Percentiles rank a stretch among this genome's conserved stretches.
Evolutionary conservation across 148 eudicot genomes (phyloP).

Genomic region (Limonium bicolor): DNA sequence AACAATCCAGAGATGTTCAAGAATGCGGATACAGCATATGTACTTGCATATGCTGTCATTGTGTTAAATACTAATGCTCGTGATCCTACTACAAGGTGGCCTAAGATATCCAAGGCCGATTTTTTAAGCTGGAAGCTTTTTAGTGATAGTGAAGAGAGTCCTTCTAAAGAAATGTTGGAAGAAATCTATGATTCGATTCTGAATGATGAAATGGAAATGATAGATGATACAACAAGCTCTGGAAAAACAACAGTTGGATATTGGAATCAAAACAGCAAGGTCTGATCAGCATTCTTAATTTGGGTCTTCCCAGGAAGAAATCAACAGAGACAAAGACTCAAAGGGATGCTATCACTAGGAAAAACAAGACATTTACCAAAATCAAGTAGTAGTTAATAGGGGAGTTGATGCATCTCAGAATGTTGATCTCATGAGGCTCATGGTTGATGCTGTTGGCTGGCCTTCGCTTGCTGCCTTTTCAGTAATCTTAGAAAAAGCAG

Average conservation of each 20-base stretch:
- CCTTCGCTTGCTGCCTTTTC: conserved; percentile 97
- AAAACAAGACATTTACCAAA: conserved; percentile 69
- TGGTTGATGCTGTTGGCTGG: conserved; percentile 99
- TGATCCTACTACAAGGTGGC: conserved; percentile 90
- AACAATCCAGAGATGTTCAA: conserved; percentile 87
- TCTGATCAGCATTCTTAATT: conserved; percentile 84
- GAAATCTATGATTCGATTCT: conserved; percentile 92
- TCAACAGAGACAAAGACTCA: conserved; percentile 59
- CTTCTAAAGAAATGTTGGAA: conserved; percentile 76
- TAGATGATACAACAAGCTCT: conserved; percentile 48
- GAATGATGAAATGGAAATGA: conserved; percentile 91
- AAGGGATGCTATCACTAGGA: conserved; percentile 72
- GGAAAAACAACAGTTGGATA: conserved; percentile 52
- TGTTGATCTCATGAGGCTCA: conserved; percentile 76
- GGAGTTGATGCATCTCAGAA: conserved; percentile 70
- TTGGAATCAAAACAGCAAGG: conserved; percentile 74
- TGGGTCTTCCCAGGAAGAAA: conserved; percentile 69
- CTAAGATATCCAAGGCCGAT: conserved; percentile 92
- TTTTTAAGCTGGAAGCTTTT: conserved; percentile 66
- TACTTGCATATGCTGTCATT: conserved; percentile 98
- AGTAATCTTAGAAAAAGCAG: conserved; percentile 95
- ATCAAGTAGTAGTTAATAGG: conserved; percentile 63
- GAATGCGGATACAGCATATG: conserved; percentile 98
- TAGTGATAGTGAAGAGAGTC: conserved; percentile 78
- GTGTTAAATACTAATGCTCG: conserved; percentile 98